These are phyloP conservation scores for Hansenula lynferdii DNA, from an alignment of 1,139 yeast species.

Conservation along the genomic window DNA sequence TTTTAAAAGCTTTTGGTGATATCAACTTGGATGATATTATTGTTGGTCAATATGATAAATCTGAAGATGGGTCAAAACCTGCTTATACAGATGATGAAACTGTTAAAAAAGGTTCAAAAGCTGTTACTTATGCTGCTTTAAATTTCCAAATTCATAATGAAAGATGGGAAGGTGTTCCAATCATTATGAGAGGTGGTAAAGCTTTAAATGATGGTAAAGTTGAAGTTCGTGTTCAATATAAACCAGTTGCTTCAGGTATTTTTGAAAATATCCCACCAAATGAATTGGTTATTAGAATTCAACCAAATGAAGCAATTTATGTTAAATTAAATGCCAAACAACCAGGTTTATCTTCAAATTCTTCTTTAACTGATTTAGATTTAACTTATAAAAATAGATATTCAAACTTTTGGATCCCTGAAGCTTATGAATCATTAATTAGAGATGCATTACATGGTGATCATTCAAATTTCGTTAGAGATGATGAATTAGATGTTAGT, in stretches of 20 bases:
- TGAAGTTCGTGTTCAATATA: slow-evolving; percentile 90
- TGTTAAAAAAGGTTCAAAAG: slow-evolving; percentile 75
- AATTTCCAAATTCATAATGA: slow-evolving; percentile 77
- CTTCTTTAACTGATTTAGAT: slow-evolving; percentile 85
- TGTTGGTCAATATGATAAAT: slow-evolving; percentile 82
- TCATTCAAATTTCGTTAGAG: slow-evolving; percentile 96
- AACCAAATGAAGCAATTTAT: slow-evolving; percentile 93
- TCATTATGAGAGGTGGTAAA: slow-evolving; percentile 94
- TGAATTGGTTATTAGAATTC: slow-evolving; percentile 89
- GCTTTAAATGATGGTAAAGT: slow-evolving; percentile 91
- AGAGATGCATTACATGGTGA: slow-evolving; percentile 89
- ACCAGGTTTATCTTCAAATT: slow-evolving; percentile 83
- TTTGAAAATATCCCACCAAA: slow-evolving; percentile 81
- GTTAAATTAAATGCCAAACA: slow-evolving; percentile 87
- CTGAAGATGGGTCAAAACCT: slow-evolving; percentile 86
- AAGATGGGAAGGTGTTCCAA: slow-evolving; percentile 98
- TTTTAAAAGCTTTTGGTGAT: slow-evolving; percentile 73
- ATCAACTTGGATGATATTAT: slow-evolving; percentile 64
- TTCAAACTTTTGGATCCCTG: slow-evolving; percentile 91
- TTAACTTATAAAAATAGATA: slow-evolving; percentile 80
- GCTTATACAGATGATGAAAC: slow-evolving; percentile 91
- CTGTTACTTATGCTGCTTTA: slow-evolving; percentile 90
- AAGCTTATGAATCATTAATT: slow-evolving; percentile 94
- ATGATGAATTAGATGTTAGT: slow-evolving; percentile 90
- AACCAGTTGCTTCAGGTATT: slow-evolving; percentile 78